Conservation (phyloP, 2,329 filamentous ascomycete genomes). For the Xylaria arbuscula region DNA sequence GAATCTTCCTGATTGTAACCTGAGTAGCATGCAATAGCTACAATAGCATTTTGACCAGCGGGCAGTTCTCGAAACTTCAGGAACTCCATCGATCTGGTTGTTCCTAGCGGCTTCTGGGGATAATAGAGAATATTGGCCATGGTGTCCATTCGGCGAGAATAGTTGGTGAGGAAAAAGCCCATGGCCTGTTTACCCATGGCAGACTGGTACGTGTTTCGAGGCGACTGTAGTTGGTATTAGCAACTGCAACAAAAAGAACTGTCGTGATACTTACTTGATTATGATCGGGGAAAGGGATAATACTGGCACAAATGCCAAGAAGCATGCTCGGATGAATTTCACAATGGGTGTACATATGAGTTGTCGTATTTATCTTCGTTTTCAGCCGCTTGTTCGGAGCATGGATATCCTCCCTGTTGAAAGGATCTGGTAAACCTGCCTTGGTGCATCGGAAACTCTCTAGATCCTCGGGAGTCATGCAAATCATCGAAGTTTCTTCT, state of each 20-base stretch:
- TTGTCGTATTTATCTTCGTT: constrained; percentile 85
- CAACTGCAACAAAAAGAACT: constrained; percentile 22
- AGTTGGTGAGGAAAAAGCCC: constrained; percentile 99
- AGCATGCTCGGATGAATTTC: constrained; percentile 99
- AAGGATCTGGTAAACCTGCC: constrained; percentile 59
- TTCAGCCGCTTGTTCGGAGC: constrained; percentile 87
- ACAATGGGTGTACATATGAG: constrained; percentile 96
- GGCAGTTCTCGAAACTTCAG: constrained; percentile 97
- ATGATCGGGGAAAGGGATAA: constrained; percentile 99
- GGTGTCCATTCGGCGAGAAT: constrained; percentile 96
- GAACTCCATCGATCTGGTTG: constrained; percentile 98
- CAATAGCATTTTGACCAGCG: constrained; percentile 97
- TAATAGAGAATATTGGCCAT: constrained; percentile 99
- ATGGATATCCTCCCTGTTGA: constrained; percentile 60
- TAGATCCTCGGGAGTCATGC: constrained; percentile 97
- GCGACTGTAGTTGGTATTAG: constrained; percentile 71
- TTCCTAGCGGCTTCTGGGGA: constrained; percentile 95
- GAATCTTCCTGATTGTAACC: constrained; percentile 99
- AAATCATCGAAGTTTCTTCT: constrained; percentile 98
- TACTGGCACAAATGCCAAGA: constrained; percentile 96
- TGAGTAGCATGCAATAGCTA: constrained; percentile 96
- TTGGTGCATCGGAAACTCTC: constrained; percentile 80
- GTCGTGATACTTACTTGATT: constrained; percentile 73
- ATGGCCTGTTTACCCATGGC: constrained; percentile 99
- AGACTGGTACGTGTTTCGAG: constrained; percentile 98